Evolutionary conservation across 371 early-diverging fungal species (phyloP).

Genomic region (Mucor circinelloides): DNA sequence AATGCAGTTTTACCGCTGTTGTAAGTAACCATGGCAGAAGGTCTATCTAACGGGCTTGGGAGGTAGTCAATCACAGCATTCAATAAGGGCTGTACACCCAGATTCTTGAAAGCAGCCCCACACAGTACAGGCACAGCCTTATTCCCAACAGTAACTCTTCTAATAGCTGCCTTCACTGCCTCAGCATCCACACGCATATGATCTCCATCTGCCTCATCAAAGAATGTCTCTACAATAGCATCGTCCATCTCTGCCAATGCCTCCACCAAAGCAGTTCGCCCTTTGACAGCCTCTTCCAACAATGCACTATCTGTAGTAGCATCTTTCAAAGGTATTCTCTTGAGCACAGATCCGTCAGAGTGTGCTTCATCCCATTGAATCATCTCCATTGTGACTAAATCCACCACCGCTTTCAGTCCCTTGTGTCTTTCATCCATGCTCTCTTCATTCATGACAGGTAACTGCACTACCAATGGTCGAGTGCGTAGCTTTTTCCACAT

Average conservation of each 20-base stretch:
- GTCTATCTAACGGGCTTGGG: slow-evolving; percentile 79
- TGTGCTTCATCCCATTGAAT: slow-evolving; percentile 64
- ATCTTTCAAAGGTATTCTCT: slow-evolving; percentile 28
- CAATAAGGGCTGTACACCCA: slow-evolving; percentile 79
- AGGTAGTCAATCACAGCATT: slow-evolving; percentile 84
- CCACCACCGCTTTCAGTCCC: slow-evolving; percentile 67
- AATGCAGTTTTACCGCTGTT: slow-evolving; percentile 34
- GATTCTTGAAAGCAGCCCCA: slow-evolving; percentile 88
- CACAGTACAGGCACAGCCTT: slow-evolving; percentile 85
- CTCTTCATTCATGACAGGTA: slow-evolving; percentile 67
- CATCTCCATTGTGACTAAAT: slow-evolving; percentile 77
- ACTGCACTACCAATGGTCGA: slow-evolving; percentile 72
- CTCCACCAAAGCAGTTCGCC: slow-evolving; percentile 77
- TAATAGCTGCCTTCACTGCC: slow-evolving; percentile 69
- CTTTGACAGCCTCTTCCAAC: slow-evolving; percentile 55
- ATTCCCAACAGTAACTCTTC: slow-evolving; percentile 70
- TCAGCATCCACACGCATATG: slow-evolving; percentile 61
- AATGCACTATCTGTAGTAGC: slow-evolving; percentile 23
- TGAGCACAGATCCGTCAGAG: slow-evolving; percentile 56
- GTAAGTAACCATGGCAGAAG: slow-evolving; percentile 62
- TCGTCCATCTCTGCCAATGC: slow-evolving; percentile 87
- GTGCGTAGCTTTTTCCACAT: slow-evolving; percentile 69
- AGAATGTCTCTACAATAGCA: slow-evolving; percentile 77
- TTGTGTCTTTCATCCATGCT: slow-evolving; percentile 27
- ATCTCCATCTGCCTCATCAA: slow-evolving; percentile 70